These are phyloP conservation scores for Phaeosphaeriaceae sp. DNA, from an alignment of 2,329 filamentous ascomycete species.

Conservation along the genomic window DNA sequence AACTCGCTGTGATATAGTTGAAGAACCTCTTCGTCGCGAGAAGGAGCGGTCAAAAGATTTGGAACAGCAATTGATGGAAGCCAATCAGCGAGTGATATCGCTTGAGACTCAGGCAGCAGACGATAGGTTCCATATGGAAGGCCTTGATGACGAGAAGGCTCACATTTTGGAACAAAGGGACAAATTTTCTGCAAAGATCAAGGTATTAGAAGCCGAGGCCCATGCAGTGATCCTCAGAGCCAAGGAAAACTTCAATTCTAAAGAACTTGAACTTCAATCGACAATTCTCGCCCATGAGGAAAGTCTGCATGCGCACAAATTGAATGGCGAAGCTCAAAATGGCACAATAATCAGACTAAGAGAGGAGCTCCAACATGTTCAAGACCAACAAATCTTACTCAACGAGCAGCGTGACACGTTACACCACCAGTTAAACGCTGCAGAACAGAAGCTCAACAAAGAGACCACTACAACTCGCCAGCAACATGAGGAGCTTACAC, in stretches of 20 bases:
- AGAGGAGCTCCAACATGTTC: not conserved
- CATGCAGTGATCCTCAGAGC: conserved; percentile 39
- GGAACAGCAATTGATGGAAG: conserved; percentile 35
- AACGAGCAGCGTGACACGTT: conserved; percentile 39
- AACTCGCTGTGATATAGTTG: conserved; percentile 60
- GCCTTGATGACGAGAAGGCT: conserved; percentile 47
- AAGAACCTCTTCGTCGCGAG: conserved; percentile 60
- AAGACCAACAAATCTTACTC: conserved; percentile 15
- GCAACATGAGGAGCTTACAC: conserved; percentile 30
- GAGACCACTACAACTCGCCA: conserved; percentile 17
- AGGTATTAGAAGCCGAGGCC: conserved; percentile 47
- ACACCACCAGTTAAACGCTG: conserved; percentile 29
- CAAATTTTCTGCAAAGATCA: conserved; percentile 38
- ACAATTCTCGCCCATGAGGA: conserved; percentile 26
- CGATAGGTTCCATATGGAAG: conserved; percentile 38
- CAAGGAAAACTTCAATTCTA: conserved; percentile 29
- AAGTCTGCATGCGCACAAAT: conserved; percentile 10
- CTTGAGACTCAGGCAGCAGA: conserved; percentile 37
- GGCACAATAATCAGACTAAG: conserved; percentile 9
- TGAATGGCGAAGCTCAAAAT: conserved; percentile 14
- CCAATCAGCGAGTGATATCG: conserved; percentile 46
- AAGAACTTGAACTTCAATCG: conserved; percentile 48
- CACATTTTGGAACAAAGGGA: conserved; percentile 43
- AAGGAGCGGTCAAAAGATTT: conserved; percentile 44
- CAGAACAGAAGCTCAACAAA: conserved; percentile 30